phyloP scores from a whole-genome alignment of 352 stramenopile species.

The Phytophthora melonis region DNA sequence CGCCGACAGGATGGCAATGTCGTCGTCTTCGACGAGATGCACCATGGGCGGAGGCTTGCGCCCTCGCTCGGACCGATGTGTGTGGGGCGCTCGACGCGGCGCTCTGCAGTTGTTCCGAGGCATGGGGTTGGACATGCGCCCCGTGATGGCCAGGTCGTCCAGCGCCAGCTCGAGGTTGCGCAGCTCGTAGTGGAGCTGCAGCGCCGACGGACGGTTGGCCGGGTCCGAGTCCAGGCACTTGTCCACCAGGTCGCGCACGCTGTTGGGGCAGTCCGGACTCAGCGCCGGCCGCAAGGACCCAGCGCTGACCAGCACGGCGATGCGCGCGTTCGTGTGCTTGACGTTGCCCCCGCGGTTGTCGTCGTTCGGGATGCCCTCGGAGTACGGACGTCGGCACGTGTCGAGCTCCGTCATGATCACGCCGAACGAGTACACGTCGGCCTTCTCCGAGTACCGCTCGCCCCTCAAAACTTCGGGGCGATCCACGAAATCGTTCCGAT shows the following conservation, averaged over 20 bases:
- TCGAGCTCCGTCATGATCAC: constrained; percentile 68
- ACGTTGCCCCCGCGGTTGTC: constrained; percentile 32
- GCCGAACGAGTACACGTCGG: constrained; percentile 82
- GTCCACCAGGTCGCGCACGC: constrained; percentile 50
- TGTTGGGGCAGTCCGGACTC: constrained; percentile 52
- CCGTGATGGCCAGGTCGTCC: constrained; percentile 30
- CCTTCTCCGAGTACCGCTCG: constrained; percentile 70
- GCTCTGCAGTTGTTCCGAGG: constrained; percentile 21
- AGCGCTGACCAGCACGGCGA: constrained; percentile 66
- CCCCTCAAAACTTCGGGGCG: constrained; percentile 71
- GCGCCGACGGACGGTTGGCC: constrained; percentile 54
- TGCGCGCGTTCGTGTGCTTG: constrained; percentile 52
- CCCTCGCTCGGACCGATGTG: constrained; percentile 4
- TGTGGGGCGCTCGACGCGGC: neutral
- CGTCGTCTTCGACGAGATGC: constrained; percentile 31
- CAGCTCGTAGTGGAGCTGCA: constrained; percentile 78
- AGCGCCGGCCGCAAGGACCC: constrained; percentile 56
- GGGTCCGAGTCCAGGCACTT: constrained; percentile 64
- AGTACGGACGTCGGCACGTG: constrained; percentile 51
- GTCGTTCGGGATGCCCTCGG: constrained; percentile 38
- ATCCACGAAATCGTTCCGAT: constrained; percentile 73
- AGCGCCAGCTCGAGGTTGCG: constrained; percentile 43
- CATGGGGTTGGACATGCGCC: constrained; percentile 5
- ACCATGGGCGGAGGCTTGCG: constrained; percentile 20
- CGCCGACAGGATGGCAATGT: constrained; percentile 39